Evolutionary conservation across 2,329 filamentous ascomycete genomes (phyloP), one percentile per base, ranked within the genome.

Genomic region (Colletotrichum cuscutae): DNA sequence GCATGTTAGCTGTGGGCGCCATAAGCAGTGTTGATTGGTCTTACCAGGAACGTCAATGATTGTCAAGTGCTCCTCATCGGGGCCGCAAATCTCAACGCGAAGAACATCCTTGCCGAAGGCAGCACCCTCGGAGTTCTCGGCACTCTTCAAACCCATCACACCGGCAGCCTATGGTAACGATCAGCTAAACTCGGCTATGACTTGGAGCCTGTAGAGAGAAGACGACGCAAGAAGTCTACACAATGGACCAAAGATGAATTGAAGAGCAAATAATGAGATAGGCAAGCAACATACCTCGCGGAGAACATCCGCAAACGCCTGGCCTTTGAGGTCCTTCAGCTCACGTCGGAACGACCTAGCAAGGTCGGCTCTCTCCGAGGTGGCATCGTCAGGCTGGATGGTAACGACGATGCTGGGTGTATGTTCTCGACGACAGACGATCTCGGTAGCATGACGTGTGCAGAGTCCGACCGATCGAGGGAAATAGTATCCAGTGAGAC

Each of bases 241-340:
- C 15, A 13, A 58, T 13, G 30, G 56, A 15, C 7, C 5, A 19
- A 52, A 7, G 59, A 2, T 6, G 22, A 49, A 4, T 3, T 0
- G 13, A 30, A 52, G 24, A 11, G 0, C 68, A 53, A 7, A 84
- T 86, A 85, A n/a, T n/a, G 19, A 19, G 6, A 0, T 81, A 81
- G 30, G 87, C 84, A 0, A 86, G 87, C 30, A 88, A 71, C 32
- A 3, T 12, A 65, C 70, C 22, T 69, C 32, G 37, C 53, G 42
- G 6, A 72, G 59, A 3, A 69, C 66, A 19, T 65, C 24, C n/a
- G 65, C 70, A 32, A 72, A 72, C 37, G 63, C 24, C 22, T 24
- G 52, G 2, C 70, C 83, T 95, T 79, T 97, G 93, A 60, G 96
- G 84, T 32, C 96, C 92, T 2, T 93, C 7, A 96, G 81, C 92